Conservation (phyloP, 768 basidiomycete genomes). For the Boletus huronensis region DNA sequence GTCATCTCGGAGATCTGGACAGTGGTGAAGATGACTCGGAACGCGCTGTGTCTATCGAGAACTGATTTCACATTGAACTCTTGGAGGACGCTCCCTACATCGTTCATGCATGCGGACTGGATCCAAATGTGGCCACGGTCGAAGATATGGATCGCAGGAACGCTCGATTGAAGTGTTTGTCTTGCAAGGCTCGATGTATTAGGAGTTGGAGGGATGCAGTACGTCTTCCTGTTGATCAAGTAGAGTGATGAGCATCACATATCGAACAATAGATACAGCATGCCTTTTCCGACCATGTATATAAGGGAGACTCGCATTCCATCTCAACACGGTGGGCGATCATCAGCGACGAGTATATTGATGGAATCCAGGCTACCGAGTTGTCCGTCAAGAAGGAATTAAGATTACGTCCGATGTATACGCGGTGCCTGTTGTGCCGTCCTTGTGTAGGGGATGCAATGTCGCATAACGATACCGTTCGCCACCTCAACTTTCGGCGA, state of each 20-base stretch:
- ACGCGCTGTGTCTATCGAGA: background rate
- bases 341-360: background rate
- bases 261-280: background rate
- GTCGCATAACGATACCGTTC: too few species aligned
- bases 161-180: background rate
- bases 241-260: background rate
- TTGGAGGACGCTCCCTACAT: background rate
- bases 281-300: background rate
- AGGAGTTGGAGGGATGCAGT: conserved; percentile 1
- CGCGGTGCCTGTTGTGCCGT: conserved; percentile 10
- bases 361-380: background rate
- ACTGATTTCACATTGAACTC: background rate
- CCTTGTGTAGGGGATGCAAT: conserved; percentile 1
- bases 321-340: background rate
- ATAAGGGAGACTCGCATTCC: too few species aligned
- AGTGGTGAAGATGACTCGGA: too few species aligned
- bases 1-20: too few species aligned
- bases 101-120: conserved; percentile 1
- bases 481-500: background rate
- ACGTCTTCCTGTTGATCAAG: background rate
- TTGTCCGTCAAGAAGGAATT: background rate
- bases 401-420: too few species aligned
- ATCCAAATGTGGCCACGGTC: background rate
- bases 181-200: background rate
- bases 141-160: conserved; percentile 2